Percentiles rank a stretch among this genome's conserved stretches.
Conservation (phyloP, 441 rosid genomes). For the Cnidoscolus chayamansa region DNA sequence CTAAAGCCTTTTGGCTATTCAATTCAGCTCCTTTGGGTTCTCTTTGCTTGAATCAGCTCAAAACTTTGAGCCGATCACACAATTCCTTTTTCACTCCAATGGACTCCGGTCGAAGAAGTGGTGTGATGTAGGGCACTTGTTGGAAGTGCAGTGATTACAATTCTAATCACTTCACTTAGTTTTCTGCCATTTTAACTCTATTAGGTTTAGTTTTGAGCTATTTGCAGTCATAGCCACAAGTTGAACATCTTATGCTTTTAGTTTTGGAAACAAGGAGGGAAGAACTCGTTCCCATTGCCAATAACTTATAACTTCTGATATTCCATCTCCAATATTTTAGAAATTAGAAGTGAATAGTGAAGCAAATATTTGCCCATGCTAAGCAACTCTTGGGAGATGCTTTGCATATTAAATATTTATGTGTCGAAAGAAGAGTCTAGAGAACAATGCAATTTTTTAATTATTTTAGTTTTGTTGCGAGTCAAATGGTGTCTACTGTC, state of each 20-base stretch:
- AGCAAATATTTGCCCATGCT: neutral
- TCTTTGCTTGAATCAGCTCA: slow-evolving; percentile 12
- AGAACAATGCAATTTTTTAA: slow-evolving; percentile 3
- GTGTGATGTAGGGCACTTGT: slow-evolving; percentile 5
- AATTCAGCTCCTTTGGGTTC: slow-evolving; percentile 15
- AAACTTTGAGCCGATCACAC: slow-evolving; percentile 1
- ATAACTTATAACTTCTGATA: neutral
- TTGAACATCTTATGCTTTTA: neutral
- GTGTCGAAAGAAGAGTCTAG: neutral
- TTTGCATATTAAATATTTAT: neutral
- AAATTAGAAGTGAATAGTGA: neutral
- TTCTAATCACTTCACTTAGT: neutral
- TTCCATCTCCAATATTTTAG: neutral
- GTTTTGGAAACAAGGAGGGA: neutral
- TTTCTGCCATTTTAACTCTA: slow-evolving; percentile 8
- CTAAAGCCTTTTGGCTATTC: slow-evolving; percentile 14
- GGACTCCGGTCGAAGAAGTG: slow-evolving; percentile 8
- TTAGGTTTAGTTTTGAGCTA: slow-evolving; percentile 3
- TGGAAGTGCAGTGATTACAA: slow-evolving; percentile 6
- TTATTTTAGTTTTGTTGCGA: neutral
- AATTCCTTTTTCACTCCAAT: slow-evolving; percentile 7
- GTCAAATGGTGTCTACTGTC: neutral
- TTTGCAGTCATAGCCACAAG: neutral
- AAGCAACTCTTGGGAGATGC: slow-evolving; percentile 3
- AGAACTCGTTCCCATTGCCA: neutral